Base-by-base conservation (phyloP, 345 rosid species). In the Ricinus communis region DNA sequence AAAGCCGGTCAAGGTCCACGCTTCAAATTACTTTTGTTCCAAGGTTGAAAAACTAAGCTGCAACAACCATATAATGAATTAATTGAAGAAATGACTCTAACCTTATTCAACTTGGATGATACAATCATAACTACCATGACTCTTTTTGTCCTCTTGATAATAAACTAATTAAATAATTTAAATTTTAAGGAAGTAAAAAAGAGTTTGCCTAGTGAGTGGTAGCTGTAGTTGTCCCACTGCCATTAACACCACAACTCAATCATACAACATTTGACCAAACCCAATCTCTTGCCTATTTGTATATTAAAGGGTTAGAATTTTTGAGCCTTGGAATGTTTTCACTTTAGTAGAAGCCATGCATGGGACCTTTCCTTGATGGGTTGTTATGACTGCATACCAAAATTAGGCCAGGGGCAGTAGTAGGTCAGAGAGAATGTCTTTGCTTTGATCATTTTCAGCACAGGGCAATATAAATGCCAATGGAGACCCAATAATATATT, bases 391-490 rank as follows among this genome's bases (percentile, higher is more conserved):
- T 40, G 62, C 30, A 24, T 49, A 49, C 62, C 73, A 58, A 50
- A 55, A 43, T 46, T 30, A 69, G 62, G 68, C 18, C 45, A 41
- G 0, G 33, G 13, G 46, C 27, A 1, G 47, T 43, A 43, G 47
- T 43, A 8, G 70, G 66, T 46, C 30, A 70, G 27, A 45, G 33
- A 71, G 76, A 73, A 73, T 73, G 71, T 66, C 69, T 64, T 73
- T 30, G 43, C 28, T 31, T 47, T 55, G 46, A 47, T 56, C 4
- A 31, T 59, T 41, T 66, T 49, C 65, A 56, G 45, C 62, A 67
- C 50, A n/a, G n/a, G 77, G 60, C 56, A 51, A 68, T n/a, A 61
- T 21, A 65, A 43, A 43, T 71, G 71, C 38, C 60, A 45, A 22
- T 19, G 52, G 52, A 62, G 30, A 27, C 45, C 21, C 30, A 57